Percentiles rank a stretch among this genome's conserved stretches.
phyloP scores from a whole-genome alignment of 177 flowering plant genomes.

The Telopea speciosissima region DNA sequence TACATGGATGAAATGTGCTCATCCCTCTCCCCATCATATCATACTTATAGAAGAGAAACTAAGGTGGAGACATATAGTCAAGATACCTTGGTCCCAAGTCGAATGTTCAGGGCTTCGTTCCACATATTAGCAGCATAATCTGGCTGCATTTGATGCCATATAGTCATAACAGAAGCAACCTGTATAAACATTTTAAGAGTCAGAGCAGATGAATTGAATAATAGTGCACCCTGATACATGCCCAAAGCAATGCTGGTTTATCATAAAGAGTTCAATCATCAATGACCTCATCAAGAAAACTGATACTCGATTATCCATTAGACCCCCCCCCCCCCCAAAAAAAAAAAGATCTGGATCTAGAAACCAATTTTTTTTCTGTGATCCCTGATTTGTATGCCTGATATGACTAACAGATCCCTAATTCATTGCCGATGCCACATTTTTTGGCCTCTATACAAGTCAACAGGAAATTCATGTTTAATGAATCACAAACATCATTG shows the following conservation, averaged over 20 bases:
- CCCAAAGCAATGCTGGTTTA: not conserved
- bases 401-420: too few species aligned
- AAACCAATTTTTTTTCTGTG: too few species aligned
- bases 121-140: slow-evolving; percentile 91
- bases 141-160: slow-evolving; percentile 85
- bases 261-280: too few species aligned
- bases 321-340: too few species aligned
- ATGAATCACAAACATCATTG: too few species aligned
- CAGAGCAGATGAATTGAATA: not conserved
- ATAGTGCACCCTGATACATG: not conserved
- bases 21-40: not conserved
- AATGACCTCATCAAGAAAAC: too few species aligned
- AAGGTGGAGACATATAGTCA: not conserved
- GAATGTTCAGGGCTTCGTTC: slow-evolving; percentile 96
- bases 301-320: too few species aligned
- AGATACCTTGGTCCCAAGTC: slow-evolving; percentile 83
- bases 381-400: too few species aligned
- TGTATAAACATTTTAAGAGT: slow-evolving; percentile 19
- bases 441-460: too few species aligned
- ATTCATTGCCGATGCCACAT: too few species aligned
- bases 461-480: too few species aligned
- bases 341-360: too few species aligned
- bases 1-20: not conserved
- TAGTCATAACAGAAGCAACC: slow-evolving; percentile 96
- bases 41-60: not conserved